Conservation (phyloP, 2,329 filamentous ascomycete genomes). For the Coniella vitis region DNA sequence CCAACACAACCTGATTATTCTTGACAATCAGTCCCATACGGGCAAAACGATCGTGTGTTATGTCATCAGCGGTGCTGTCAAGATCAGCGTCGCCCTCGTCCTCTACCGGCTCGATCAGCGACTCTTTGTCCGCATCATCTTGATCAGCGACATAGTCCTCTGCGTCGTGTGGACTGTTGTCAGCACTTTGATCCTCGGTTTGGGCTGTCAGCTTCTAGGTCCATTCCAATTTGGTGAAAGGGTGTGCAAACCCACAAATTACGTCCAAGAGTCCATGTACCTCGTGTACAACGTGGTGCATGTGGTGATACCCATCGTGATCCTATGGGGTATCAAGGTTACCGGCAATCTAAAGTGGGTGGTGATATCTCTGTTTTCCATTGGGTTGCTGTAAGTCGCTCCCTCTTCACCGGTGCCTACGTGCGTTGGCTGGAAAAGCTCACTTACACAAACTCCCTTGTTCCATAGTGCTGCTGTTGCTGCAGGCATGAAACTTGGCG, state of each 20-base stretch:
- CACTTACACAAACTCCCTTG: background rate
- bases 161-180: conserved; percentile 9
- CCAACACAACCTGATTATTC: no score
- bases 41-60: conserved; percentile 13
- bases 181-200: conserved; percentile 6
- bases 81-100: conserved; percentile 13
- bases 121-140: background rate
- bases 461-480: conserved; percentile 6
- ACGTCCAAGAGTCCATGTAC: conserved; percentile 12
- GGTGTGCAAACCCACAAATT: conserved; percentile 10
- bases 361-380: conserved; percentile 10
- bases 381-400: conserved; percentile 14
- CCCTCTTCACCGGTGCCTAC: background rate
- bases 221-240: background rate
- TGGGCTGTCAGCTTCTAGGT: conserved; percentile 8
- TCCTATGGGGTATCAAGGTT: conserved; percentile 14
- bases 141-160: conserved; percentile 11
- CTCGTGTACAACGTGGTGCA: conserved; percentile 10
- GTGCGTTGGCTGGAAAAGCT: background rate
- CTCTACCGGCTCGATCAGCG: conserved; percentile 14
- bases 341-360: conserved; percentile 5
- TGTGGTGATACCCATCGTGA: conserved; percentile 11
- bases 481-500: conserved; percentile 12
- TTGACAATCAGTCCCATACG: conserved; percentile 3
- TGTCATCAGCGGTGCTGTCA: conserved; percentile 11